Evolutionary conservation across 306 rosid species (phyloP).

Genomic region (Cicer judaicum): DNA sequence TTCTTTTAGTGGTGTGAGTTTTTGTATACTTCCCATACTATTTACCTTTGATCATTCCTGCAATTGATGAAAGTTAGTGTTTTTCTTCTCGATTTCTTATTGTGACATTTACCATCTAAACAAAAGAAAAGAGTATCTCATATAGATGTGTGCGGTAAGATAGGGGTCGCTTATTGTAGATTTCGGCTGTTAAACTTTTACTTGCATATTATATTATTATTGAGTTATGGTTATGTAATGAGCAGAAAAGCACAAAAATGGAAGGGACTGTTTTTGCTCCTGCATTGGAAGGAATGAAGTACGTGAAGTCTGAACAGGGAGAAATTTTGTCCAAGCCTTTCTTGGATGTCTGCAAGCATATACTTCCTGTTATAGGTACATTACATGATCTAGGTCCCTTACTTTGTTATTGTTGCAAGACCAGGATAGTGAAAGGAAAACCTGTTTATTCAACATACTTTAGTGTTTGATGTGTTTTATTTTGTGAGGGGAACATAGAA

Average conservation of each 20-base stretch:
- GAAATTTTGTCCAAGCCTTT: constrained; percentile 81
- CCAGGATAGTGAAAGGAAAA: constrained; percentile 18
- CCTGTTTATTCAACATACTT: constrained; percentile 4
- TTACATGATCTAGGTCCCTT: constrained; percentile 43
- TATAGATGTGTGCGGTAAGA: constrained; percentile 3
- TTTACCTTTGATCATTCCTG: neutral
- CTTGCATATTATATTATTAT: neutral
- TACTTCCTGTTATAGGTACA: constrained; percentile 89
- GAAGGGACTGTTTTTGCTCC: constrained; percentile 79
- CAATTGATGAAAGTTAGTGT: constrained; percentile 5
- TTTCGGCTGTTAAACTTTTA: constrained; percentile 21
- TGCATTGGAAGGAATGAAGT: constrained; percentile 78
- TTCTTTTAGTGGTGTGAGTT: constrained; percentile 5
- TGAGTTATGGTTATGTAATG: constrained; percentile 34
- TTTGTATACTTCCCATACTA: neutral
- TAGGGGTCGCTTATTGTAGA: constrained; percentile 16
- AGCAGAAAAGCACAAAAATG: constrained; percentile 63
- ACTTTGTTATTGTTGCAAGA: constrained; percentile 1
- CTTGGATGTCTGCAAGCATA: constrained; percentile 89
- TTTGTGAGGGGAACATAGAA: constrained; percentile 9
- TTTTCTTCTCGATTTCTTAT: constrained; percentile 24
- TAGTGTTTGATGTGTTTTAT: constrained; percentile 23
- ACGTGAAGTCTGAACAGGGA: constrained; percentile 73
- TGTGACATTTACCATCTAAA: constrained; percentile 1
- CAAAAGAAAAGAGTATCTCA: neutral